Conservation (phyloP, 139 green algal genomes). For the Yamagishiella unicocca region DNA sequence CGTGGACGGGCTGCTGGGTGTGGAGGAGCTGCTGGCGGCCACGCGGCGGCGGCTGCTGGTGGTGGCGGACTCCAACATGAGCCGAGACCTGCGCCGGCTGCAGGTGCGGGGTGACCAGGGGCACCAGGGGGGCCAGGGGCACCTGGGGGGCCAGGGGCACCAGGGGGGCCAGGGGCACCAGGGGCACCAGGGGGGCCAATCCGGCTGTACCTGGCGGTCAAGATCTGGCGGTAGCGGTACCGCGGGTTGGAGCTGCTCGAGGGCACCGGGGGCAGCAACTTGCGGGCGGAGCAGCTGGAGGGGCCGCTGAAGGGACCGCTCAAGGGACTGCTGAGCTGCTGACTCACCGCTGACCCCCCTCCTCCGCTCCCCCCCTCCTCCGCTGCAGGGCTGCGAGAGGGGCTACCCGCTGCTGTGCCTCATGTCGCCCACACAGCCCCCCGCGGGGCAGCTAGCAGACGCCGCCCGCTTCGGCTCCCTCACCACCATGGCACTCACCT, state of each 20-base stretch:
- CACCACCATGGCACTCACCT: slow-evolving; percentile 61
- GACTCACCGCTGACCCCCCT: neutral
- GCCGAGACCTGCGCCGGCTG: slow-evolving; percentile 3
- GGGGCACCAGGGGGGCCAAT: no score
- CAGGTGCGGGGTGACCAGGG: neutral
- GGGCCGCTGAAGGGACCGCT: no score
- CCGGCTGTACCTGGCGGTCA: no score
- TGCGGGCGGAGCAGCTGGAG: no score
- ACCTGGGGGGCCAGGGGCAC: no score
- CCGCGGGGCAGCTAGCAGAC: neutral
- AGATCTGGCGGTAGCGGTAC: no score
- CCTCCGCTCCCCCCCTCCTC: neutral
- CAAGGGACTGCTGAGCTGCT: no score
- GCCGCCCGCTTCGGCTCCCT: slow-evolving; percentile 48
- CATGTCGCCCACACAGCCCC: neutral
- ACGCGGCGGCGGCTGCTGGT: slow-evolving; percentile 72
- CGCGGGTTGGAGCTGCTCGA: no score
- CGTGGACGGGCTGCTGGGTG: slow-evolving; percentile 49
- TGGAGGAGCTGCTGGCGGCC: slow-evolving; percentile 70
- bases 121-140: no score
- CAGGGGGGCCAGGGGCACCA: no score
- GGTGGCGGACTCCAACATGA: slow-evolving; percentile 70
- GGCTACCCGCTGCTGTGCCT: slow-evolving; percentile 11
- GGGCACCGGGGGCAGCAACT: no score
- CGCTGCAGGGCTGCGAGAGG: neutral